Percentiles rank a stretch among this genome's conserved stretches.
Evolutionary conservation across 1,284 basidiomycete genomes (phyloP).

Genomic region (Hortiboletus rubellus): DNA sequence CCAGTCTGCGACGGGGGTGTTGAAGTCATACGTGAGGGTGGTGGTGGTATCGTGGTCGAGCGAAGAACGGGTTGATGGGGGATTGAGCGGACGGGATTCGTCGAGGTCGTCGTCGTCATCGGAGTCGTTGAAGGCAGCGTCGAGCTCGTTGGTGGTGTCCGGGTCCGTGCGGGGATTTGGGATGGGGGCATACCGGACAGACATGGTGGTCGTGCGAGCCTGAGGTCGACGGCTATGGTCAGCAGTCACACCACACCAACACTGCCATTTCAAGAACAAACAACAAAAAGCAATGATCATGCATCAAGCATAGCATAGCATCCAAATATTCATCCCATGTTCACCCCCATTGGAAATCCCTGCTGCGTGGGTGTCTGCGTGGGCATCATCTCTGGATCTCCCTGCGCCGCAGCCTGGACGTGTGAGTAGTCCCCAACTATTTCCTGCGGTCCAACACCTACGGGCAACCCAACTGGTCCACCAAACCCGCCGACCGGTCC

Average conservation of each 20-base stretch:
- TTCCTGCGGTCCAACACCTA: constrained; percentile 25
- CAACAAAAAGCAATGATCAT: not conserved
- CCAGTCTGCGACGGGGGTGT: constrained; percentile 73
- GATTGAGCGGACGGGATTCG: constrained; percentile 56
- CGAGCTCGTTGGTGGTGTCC: constrained; percentile 61
- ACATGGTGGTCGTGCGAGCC: constrained; percentile 42
- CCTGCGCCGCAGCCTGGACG: constrained; percentile 12
- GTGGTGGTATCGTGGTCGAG: not conserved
- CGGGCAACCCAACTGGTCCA: constrained; percentile 28
- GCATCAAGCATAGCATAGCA: too few relatives aligned
- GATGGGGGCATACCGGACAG: constrained; percentile 68
- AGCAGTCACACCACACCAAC: not conserved
- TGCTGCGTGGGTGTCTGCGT: constrained; percentile 20
- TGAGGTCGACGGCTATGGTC: too few relatives aligned
- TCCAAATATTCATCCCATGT: constrained; percentile 7
- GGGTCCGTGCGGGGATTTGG: constrained; percentile 57
- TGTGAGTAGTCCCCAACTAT: constrained; percentile 18
- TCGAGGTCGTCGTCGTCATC: constrained; percentile 62
- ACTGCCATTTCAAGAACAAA: constrained; percentile 11
- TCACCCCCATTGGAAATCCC: constrained; percentile 24
- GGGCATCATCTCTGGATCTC: constrained; percentile 14
- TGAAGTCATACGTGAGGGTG: constrained; percentile 77
- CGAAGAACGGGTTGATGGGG: constrained; percentile 33
- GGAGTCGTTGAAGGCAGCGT: constrained; percentile 74
- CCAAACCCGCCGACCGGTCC: constrained; percentile 34